Base-by-base conservation (phyloP, 1,284 basidiomycete species). In the Phellopilus nigrolimitatus region DNA sequence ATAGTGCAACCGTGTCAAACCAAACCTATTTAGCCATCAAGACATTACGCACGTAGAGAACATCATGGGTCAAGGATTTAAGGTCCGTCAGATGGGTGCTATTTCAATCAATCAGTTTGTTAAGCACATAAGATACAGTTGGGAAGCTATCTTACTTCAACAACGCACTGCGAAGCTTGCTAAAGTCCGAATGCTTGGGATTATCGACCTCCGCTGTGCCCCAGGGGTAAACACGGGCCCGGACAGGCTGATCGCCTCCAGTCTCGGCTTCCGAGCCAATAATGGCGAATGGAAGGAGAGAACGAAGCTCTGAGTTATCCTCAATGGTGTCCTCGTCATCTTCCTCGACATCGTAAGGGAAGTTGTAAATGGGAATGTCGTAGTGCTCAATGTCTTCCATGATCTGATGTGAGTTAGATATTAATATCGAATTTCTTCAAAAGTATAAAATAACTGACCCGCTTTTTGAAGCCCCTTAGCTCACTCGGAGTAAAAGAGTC, bases 301-400 rank as follows among this genome's bases (percentile, higher is more conserved):
- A 82, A 49, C 94, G 80, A 53, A 97, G 83, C 67, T 95, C 93
- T 63, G 88, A 88, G 74, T 99, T 99, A 71, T 99, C 97, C 62
- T 91, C 86, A 58, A 99, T 95, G 3, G 95, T 98, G 64, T 99
- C 97, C 66, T 98, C 95, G 66, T 99, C 97, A 64, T 99, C 92
- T 71, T 99, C 97, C 69, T 99, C 97, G 19, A 94, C 87, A 62
- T 99, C 97, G 68, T 97, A 99, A 0, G 97, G 97, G 81, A 99
- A 99, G 75, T 99, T 99, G 79, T 99, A 99, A 40, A 99, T 89
- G 4, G 97, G 95, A 61, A 99, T 99, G 59, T 89, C 87, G 66
- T 99, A 98, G 75, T 98, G 82, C 66, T 98, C 95, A 60, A 99
- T 98, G 67, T 99, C 95, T 71, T 99, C 95, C 94, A 98, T 98